Percentiles rank a stretch among this genome's conserved stretches.
These are phyloP conservation scores for Areca catechu DNA, from an alignment of 176 grass and related monocot genomes.

Conservation along the genomic window DNA sequence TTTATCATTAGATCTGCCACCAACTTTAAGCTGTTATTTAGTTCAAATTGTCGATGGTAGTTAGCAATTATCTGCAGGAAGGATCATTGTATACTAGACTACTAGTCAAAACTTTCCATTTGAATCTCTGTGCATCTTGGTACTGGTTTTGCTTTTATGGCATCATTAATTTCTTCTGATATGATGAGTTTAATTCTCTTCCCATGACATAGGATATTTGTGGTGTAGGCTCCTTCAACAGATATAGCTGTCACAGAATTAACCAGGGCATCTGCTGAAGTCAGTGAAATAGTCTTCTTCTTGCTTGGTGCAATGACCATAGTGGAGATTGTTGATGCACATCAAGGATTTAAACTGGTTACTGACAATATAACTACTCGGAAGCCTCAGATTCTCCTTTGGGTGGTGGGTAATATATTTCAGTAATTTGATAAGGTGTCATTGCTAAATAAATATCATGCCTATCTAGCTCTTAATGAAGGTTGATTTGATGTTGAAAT, in stretches of 20 bases:
- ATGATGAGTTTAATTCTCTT: background rate
- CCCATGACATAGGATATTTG: background rate
- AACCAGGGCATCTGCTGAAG: constrained; percentile 58
- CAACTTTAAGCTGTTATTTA: too few relatives aligned
- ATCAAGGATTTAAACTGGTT: constrained; percentile 94
- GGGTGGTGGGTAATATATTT: constrained; percentile 66
- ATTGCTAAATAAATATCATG: too few relatives aligned
- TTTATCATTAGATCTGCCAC: too few relatives aligned
- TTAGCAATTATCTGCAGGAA: too few relatives aligned
- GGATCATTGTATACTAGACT: too few relatives aligned
- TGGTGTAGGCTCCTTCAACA: constrained; percentile 62
- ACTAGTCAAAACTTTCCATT: too few relatives aligned
- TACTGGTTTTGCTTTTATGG: constrained; percentile 8
- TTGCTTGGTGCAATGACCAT: constrained; percentile 98
- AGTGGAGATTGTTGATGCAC: constrained; percentile 98
- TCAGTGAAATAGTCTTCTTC: constrained; percentile 98
- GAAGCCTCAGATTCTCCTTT: constrained; percentile 73
- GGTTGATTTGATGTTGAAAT: too few relatives aligned
- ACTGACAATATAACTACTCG: constrained; percentile 97
- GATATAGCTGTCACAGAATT: constrained; percentile 80
- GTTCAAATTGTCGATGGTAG: too few relatives aligned
- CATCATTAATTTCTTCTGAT: constrained; percentile 9
- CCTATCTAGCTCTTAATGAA: too few relatives aligned
- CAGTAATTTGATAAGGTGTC: too few relatives aligned
- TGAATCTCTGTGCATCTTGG: too few relatives aligned